Evolutionary conservation across 129 eudicot species (phyloP).

Genomic region (Tanacetum coccineum): DNA sequence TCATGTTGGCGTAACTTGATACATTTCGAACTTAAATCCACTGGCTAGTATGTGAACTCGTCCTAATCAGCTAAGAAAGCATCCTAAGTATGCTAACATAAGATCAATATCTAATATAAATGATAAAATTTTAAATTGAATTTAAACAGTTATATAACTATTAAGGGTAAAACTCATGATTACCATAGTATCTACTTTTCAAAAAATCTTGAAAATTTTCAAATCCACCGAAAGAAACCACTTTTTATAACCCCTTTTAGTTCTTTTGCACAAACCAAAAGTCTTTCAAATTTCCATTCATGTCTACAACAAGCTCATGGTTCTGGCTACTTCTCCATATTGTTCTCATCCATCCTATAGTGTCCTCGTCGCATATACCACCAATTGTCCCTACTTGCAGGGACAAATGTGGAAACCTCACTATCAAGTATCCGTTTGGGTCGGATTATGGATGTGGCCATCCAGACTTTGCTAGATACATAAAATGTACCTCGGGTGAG

Average conservation of each 20-base stretch:
- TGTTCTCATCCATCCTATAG: constrained; percentile 28
- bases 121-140: too few relatives aligned
- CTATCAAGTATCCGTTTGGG: constrained; percentile 67
- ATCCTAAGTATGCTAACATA: too few relatives aligned
- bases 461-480: constrained; percentile 55
- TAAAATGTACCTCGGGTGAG: constrained; percentile 47
- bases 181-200: constrained; percentile 42
- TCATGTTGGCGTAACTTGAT: too few relatives aligned
- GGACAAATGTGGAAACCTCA: constrained; percentile 53
- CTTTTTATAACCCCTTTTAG: constrained; percentile 19
- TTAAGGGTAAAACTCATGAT: constrained; percentile 43
- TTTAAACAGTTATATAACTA: too few relatives aligned
- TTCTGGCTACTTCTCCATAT: constrained; percentile 32
- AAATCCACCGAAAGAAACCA: constrained; percentile 54
- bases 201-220: constrained; percentile 38
- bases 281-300: constrained; percentile 20
- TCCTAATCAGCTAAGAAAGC: too few relatives aligned
- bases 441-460: constrained; percentile 75
- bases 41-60: too few relatives aligned
- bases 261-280: constrained; percentile 14
- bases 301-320: constrained; percentile 28
- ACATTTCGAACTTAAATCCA: too few relatives aligned
- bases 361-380: constrained; percentile 44
- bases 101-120: too few relatives aligned
- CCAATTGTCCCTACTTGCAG: constrained; percentile 51